Evolutionary conservation across 2,329 filamentous ascomycete genomes (phyloP), one percentile per base, ranked within the genome.

Genomic region (Cladophialophora exuberans): DNA sequence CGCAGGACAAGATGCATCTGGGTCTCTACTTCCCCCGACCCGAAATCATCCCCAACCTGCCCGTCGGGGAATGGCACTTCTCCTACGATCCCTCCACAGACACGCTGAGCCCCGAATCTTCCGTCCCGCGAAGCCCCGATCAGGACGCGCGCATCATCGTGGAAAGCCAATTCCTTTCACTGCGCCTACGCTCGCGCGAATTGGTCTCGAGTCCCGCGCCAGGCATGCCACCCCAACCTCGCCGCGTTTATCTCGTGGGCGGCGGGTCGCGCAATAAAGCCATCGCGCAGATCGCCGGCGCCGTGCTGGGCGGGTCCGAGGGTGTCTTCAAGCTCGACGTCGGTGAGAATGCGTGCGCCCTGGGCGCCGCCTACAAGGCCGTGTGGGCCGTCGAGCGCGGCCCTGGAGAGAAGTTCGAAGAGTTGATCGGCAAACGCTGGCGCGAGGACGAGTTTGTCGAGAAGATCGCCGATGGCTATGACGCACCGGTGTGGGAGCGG

Each of bases 21-120:
- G 94, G 90, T 1, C 83, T 97, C n/a, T 97, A 92, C 79, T 99
- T 97, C 72, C 89, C 90, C 13, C 85, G 94, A 1, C 92, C 90
- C 2, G 94, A 99, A 75, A 97, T 96, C 68, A 93, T 99, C 3
- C 94, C 94, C 46, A 96, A 96, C 70, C 83, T 97, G 56, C 84
- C 79, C 51, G 83, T 88, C 0, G 93, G 94, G 46, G 92, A 88
- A 42, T 97, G 90, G 89, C 86, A 91, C 43, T 96, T 88, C 77
- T 83, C 81, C 17, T 85, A 83, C 69, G 65, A 78, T 47, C 66
- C 76, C 1, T 52, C 64, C 1, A 82, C 80, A 54, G 70, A 78
- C 50, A 67, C 70, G 1, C 71, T 83, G 13, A 79, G 83, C 64
- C 83, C 83, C 60, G 76, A 77, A 33, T 77, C 75, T 28, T 68